Conservation (phyloP, 2,329 filamentous ascomycete species). For the Aspergillus ibericus region DNA sequence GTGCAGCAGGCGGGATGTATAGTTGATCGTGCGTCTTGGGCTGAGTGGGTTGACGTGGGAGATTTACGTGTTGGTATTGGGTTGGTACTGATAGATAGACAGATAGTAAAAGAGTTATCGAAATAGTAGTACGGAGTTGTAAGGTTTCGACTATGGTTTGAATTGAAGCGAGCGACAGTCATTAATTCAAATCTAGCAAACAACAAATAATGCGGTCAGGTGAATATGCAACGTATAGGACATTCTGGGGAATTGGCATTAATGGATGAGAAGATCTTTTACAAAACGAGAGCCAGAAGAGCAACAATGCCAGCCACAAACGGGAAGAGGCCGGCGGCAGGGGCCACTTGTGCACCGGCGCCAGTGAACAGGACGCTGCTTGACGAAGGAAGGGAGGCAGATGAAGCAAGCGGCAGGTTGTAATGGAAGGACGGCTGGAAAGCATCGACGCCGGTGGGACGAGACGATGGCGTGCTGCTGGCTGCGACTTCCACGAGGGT, state of each 20-base stretch:
- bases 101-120: too few species aligned
- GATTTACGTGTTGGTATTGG: too few species aligned
- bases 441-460: conserved; percentile 51
- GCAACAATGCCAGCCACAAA: conserved; percentile 25
- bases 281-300: conserved; percentile 32
- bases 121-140: too few species aligned
- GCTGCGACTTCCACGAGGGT: conserved; percentile 18
- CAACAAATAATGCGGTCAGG: background rate
- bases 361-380: conserved; percentile 26
- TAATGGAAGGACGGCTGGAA: conserved; percentile 27
- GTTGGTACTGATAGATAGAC: too few species aligned
- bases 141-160: too few species aligned
- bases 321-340: conserved; percentile 23
- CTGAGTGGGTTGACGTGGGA: too few species aligned
- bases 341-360: conserved; percentile 20
- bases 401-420: conserved; percentile 41
- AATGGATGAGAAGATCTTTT: conserved; percentile 4
- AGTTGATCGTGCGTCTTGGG: too few species aligned
- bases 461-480: conserved; percentile 25
- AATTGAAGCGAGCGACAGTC: background rate
- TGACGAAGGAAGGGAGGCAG: conserved; percentile 30
- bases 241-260: background rate
- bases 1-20: too few species aligned
- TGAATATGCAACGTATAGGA: background rate
- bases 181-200: background rate